Evolutionary conservation across 768 basidiomycete genomes (phyloP), one percentile per base, ranked within the genome.

Genomic region (Lactarius quietus): DNA sequence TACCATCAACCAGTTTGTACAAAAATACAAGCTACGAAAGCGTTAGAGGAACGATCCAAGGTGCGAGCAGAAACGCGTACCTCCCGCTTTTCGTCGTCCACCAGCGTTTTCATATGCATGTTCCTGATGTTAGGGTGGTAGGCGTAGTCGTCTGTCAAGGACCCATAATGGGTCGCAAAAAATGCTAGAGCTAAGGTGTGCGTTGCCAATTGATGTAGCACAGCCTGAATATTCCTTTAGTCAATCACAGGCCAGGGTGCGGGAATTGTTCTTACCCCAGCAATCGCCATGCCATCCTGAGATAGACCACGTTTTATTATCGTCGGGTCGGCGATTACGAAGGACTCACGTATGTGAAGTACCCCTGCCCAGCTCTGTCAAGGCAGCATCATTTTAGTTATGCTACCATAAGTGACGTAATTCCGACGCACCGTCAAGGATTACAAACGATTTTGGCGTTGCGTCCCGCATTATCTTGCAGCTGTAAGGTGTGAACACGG

Each of bases 251-350:
- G 57, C 1, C 39, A 28, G 6, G 38, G 26, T 15, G 18, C 35
- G 28, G 26, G 48, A 26, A 57, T 39, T 41, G 31, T 33, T 75
- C 83, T 43, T 75, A 90, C 90, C 61, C 90, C 92, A 53, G 97
- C 96, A 69, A 98, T 98, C 8, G 95, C 94, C 93, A 98, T 94
- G n/a, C 96, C 97, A 75, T 99, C 97, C 86, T 93, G 76, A 6
- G 18, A 55, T 59, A 7, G 14, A 51, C 48, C 14, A 14, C 61
- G 61, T 67, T n/a, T n/a, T 7, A 35, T 67, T 54, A 69, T 56
- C 55, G 41, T 55, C 66, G 61, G 26, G 57, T 53, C 57, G 35
- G 38, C 38, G 20, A 17, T 53, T 18, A 17, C 20, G 56, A 23
- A 58, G 23, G 15, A 77, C 83, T 75, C 73, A 93, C 91, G 70